Base-by-base conservation (phyloP, 352 stramenopile genomes). In the Thraustochytrium sp. region DNA sequence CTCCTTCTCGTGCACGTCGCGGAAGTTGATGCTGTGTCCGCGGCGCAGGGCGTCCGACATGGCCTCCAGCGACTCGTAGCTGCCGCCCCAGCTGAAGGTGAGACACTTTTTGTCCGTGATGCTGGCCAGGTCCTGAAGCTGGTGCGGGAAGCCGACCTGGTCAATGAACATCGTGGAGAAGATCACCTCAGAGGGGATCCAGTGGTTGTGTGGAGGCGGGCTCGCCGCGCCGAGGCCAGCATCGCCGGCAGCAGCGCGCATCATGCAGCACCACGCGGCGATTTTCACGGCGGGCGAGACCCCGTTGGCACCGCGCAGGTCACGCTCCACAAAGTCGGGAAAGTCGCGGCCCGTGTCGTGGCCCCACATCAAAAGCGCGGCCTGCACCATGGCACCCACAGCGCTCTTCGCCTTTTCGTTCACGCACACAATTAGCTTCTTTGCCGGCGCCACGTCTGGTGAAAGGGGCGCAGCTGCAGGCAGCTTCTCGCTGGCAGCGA, bases 11-110 rank as follows among this genome's bases (percentile, higher is more conserved):
- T 77, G 64, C 18, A 77, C 65, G 26, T 77, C 65, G 9, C 26
- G 18, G 26, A 77, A 77, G 65, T 77, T 77, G 38, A 77, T 77
- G 65, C 65, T 77, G 36, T 77, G 65, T n/a, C 65, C 65, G 16
- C 65, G 65, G 16, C 65, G 65, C 65, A 77, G 2, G 46, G 65
- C 65, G 4, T 77, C 65, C 1, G 65, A 74, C 65, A 77, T 77
- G 26, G 29, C 31, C 13, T 77, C 21, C 40, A 77, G 42, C 65
- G 65, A 77, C 65, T 77, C 65, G 46, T 77, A 77, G 65, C 65
- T 77, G 23, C 65, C 65, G 65, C 65, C 65, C 65, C 65, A 77
- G 31, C 65, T 77, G 3, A 77, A 77, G 40, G 65, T 77, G 8
- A 36, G 65, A 75, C 65, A 77, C 34, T 77, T 77, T 18, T 36